Evolutionary conservation across 2,329 filamentous ascomycete genomes (phyloP), one percentile per base, ranked within the genome.

Genomic region (Ceratocystis lukuohia): DNA sequence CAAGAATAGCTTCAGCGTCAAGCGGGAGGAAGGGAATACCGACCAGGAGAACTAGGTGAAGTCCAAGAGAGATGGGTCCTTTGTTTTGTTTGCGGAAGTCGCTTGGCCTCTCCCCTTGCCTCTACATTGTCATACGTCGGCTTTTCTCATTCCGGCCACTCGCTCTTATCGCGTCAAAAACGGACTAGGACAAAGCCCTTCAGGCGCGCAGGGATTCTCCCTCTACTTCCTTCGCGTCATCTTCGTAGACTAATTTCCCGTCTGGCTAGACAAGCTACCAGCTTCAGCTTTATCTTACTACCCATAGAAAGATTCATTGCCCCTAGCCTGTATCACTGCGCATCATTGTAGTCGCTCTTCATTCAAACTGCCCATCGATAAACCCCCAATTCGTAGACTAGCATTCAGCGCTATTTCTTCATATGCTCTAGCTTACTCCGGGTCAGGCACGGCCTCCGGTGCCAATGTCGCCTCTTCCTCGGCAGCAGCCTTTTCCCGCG

Each of bases 361-460:
- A 25, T 53, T 28, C 6, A 53, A 53, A 4, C 22, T 28, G 48
- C 22, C 17, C 15, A 53, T 10, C 22, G 12, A 12, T 15, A 28
- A 25, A 53, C 4, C 2, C 10, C 48, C 25, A 28, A 15, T 17
- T 22, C 15, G 48, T 28, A 28, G 48, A 25, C 48, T 2, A n/a
- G 6, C 46, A 48, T 48, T 7, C 46, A 48, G 17, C 46, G 3
- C 46, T 3, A 22, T n/a, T n/a, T 10, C n/a, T 22, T 50, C 48
- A 50, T 50, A 15, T n/a, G 53, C 28, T 28, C 6, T 57, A 30
- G 48, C 28, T 67, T 66, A 69, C 53, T 70, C 69, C 30, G 66
- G 69, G 61, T 70, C 69, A 6, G 20, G 56, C 61, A 45, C 59
- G 46, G 53, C 37, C 17, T 44, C 59, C 28, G 22, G 53, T 30